Evolutionary conservation across 2,329 filamentous ascomycete genomes (phyloP), one percentile per base, ranked within the genome.

Genomic region (Colletotrichum scovillei): DNA sequence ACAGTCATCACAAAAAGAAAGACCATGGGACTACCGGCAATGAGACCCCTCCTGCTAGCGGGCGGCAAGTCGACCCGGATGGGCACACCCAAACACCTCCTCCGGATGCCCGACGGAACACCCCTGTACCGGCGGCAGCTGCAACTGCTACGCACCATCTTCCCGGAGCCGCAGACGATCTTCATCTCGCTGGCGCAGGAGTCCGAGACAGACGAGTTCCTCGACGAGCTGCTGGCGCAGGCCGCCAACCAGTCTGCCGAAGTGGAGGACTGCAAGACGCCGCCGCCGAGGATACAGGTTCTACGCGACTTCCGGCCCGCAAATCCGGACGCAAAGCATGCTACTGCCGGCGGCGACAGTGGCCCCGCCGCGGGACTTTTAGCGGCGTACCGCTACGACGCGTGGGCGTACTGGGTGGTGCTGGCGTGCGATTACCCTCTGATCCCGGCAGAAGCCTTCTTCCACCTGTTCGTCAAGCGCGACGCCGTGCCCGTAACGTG

Each of bases 371-470:
- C 73, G 11, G 80, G 81, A 0, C 77, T 84, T 1, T 71, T 82
- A 7, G 76, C 80, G 16, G 82, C 81, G 3, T 77, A 82, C 72
- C 42, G 49, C 19, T 28, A 68, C 16, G 76, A 78, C 32, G 77
- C 76, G 22, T 57, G 75, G n/a, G 74, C 77, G 0, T 77, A 74
- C 26, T 84, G 79, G 80, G 75, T 83, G 5, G 78, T 82, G 11
- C 67, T 81, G 5, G 78, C 79, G 2, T 82, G 80, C 64, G 79
- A 82, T 59, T 83, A 79, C 72, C 81, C 82, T 1, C 75, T 82
- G 7, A 67, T 83, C 6, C 76, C 77, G 0, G 62, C 72, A 4
- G 62, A 76, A 3, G 76, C 79, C 9, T 65, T 84, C 2, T 72
- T 70, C n/a, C 76, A 78, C 19, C 76, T 84, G 3, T 69, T 76